phyloP scores from a whole-genome alignment of 768 basidiomycete species.

The Suillus hirtellus region DNA sequence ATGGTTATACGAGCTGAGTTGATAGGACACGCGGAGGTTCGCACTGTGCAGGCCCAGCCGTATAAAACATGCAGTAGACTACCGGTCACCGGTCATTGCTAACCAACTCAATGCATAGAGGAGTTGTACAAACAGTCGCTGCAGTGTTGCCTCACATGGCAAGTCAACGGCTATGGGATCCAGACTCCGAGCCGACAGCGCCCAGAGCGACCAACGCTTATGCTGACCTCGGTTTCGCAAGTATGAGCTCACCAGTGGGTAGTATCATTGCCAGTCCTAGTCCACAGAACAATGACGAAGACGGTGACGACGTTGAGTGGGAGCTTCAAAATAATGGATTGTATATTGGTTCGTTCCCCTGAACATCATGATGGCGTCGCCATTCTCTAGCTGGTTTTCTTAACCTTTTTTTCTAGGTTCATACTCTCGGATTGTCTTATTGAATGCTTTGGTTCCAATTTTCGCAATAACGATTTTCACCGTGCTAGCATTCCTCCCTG shows the following conservation, averaged over 20 bases:
- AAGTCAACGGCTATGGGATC: conserved; percentile 20
- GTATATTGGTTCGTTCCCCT: conserved; percentile 43
- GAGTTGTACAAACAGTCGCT: conserved; percentile 33
- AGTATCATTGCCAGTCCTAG: conserved; percentile 34
- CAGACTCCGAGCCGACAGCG: conserved; percentile 10
- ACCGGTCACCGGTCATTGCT: not conserved
- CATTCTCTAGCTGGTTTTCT: too few species aligned
- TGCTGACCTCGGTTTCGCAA: conserved; percentile 25
- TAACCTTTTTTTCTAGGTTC: conserved; percentile 47
- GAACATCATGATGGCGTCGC: not conserved
- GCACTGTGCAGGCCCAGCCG: not conserved
- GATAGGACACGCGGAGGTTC: not conserved
- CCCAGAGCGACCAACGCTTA: conserved; percentile 8
- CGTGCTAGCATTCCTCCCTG: conserved; percentile 51
- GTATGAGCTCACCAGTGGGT: conserved; percentile 32
- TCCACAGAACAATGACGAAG: conserved; percentile 42
- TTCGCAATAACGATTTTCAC: conserved; percentile 50
- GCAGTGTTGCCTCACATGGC: conserved; percentile 27
- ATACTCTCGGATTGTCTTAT: conserved; percentile 51
- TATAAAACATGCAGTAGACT: not conserved
- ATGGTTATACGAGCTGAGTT: not conserved
- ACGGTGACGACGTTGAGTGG: conserved; percentile 47
- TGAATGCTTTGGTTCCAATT: conserved; percentile 63
- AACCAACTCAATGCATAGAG: conserved; percentile 28
- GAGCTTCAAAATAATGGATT: conserved; percentile 49